Conservation (phyloP, 2,329 filamentous ascomycete genomes). For the Microdochium bolleyi region DNA sequence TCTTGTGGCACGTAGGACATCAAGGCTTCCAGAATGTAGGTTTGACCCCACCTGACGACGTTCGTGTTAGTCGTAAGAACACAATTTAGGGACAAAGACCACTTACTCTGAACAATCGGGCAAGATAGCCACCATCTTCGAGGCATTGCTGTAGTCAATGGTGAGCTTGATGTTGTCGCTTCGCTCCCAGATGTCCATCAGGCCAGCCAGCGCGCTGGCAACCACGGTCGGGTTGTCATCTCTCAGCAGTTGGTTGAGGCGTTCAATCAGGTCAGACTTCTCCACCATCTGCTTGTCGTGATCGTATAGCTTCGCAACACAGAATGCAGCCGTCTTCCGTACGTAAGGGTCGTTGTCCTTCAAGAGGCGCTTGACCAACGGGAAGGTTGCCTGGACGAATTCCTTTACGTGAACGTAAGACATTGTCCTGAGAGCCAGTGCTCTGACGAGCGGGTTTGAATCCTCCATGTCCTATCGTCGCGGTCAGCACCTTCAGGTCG, state of each 20-base stretch:
- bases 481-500: conserved; percentile 7
- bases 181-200: conserved; percentile 98
- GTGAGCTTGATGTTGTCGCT: conserved; percentile 97
- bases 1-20: conserved; percentile 98
- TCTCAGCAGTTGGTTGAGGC: conserved; percentile 78
- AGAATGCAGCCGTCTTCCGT: conserved; percentile 92
- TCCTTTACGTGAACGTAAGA: conserved; percentile 96
- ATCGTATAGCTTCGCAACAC: conserved; percentile 95
- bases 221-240: conserved; percentile 98
- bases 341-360: conserved; percentile 90
- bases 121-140: conserved; percentile 94
- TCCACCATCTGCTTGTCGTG: conserved; percentile 90
- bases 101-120: conserved; percentile 94
- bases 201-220: conserved; percentile 78
- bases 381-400: conserved; percentile 85
- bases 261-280: conserved; percentile 82
- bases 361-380: conserved; percentile 74
- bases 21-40: conserved; percentile 92
- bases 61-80: conserved; percentile 2
- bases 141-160: conserved; percentile 94
- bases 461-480: conserved; percentile 77
- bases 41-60: conserved; percentile 83
- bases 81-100: background rate
- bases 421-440: conserved; percentile 86
- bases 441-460: conserved; percentile 82